These are phyloP conservation scores for Rutidosis leptorrhynchoides DNA, from an alignment of 129 eudicot genomes.

Conservation along the genomic window DNA sequence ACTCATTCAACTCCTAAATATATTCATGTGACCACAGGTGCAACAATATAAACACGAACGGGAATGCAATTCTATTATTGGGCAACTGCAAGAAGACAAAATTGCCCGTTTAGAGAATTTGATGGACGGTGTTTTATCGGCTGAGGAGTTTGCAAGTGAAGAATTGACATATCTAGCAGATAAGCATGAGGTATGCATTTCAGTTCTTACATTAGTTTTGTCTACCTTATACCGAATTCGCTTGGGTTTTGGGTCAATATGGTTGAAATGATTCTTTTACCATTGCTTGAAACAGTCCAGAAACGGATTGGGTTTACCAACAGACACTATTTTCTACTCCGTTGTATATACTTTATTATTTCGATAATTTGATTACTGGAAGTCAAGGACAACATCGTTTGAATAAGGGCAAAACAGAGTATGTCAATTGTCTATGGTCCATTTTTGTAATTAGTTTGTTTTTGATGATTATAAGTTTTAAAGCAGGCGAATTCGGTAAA, in stretches of 20 bases:
- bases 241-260: slow-evolving; percentile 1
- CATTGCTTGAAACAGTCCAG: neutral
- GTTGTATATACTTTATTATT: too few relatives aligned
- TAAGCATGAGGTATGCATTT: slow-evolving; percentile 62
- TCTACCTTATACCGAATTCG: neutral
- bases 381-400: neutral
- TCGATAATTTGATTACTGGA: neutral
- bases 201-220: neutral
- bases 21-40: slow-evolving; percentile 48
- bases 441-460: too few relatives aligned
- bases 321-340: neutral
- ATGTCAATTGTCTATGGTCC: neutral
- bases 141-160: slow-evolving; percentile 78
- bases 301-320: neutral
- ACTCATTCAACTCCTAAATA: neutral
- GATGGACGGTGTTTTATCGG: slow-evolving; percentile 79
- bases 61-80: slow-evolving; percentile 82
- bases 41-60: slow-evolving; percentile 94
- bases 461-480: too few relatives aligned
- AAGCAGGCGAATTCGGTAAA: too few relatives aligned
- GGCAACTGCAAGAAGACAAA: slow-evolving; percentile 88
- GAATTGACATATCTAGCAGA: slow-evolving; percentile 57
- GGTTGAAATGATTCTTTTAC: neutral
- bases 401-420: neutral
- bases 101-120: slow-evolving; percentile 83